Evolutionary conservation across 352 stramenopile genomes (phyloP), one percentile per base, ranked within the genome.

Genomic region (Achlya hypogyna): DNA sequence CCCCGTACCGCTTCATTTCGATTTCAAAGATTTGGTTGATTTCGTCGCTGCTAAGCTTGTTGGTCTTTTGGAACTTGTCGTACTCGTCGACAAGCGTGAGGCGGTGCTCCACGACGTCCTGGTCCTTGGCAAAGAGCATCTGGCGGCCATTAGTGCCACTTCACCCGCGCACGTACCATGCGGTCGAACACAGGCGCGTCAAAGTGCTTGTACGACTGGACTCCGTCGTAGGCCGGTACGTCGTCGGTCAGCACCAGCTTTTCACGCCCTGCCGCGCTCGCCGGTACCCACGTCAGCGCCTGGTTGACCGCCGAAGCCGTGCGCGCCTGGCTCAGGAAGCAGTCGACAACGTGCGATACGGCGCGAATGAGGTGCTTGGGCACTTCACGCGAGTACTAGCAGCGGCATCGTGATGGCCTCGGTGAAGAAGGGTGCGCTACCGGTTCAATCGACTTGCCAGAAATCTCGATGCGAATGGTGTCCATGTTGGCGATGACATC

Each of bases 171-270:
- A 63, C 47, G 40, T 51, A 67, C 60, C 9, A 91, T 66, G 5
- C 83, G 83, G 40, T 89, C 81, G 16, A 91, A 74, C 22, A 91
- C 74, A 0, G 83, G 79, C 58, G 84, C 72, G 38, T 89, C 81
- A 8, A 91, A 67, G 70, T 91, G 83, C 27, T 89, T 88, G 68
- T 83, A 88, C 6, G 78, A 74, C n/a, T 69, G 63, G 53, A 54
- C 75, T 0, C 53, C 75, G 38, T 88, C 79, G 63, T 89, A 91
- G n/a, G 74, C 79, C 40, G 77, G 70, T 12, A 79, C 81, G 20
- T 64, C 73, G 35, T 91, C 83, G 1, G 81, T 89, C 40, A 91
- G 52, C 16, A 86, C 58, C 14, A 91, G 53, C 49, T 73, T 81
- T n/a, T 91, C 83, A 8, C 72, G 70, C 0, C 69, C 62, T 16